Percentiles rank a stretch among this genome's conserved stretches.
Evolutionary conservation across 768 basidiomycete genomes (phyloP).

Genomic region (Lentinula lateritia): DNA sequence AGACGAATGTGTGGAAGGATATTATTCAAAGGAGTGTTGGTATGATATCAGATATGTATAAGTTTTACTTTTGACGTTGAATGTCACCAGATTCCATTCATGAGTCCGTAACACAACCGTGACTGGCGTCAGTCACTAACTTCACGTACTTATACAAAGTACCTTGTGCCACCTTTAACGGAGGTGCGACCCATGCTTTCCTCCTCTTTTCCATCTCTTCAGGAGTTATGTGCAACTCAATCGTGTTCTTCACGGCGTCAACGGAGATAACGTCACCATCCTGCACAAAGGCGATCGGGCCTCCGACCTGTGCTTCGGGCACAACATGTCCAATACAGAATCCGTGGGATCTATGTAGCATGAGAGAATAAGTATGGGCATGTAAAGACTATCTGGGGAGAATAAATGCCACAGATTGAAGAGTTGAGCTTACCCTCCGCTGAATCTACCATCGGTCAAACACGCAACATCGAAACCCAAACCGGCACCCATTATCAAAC

Average conservation of each 20-base stretch:
- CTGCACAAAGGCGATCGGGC: conserved; percentile 84
- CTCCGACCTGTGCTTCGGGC: conserved; percentile 92
- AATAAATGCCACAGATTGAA: neutral
- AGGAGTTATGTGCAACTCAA: conserved; percentile 70
- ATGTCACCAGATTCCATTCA: conserved; percentile 25
- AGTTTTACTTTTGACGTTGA: neutral
- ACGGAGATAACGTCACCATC: conserved; percentile 87
- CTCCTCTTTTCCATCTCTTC: conserved; percentile 76
- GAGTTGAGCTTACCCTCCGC: conserved; percentile 73
- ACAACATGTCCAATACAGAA: conserved; percentile 97
- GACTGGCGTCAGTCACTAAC: conserved; percentile 84
- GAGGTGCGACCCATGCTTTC: conserved; percentile 74
- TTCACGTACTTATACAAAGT: conserved; percentile 89
- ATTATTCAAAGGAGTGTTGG: neutral
- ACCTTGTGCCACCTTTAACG: conserved; percentile 77
- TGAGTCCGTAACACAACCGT: conserved; percentile 87
- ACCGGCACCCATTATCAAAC: conserved; percentile 97
- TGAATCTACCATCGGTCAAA: conserved; percentile 96
- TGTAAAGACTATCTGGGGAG: conserved; percentile 3
- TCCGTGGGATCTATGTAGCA: conserved; percentile 75
- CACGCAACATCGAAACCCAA: conserved; percentile 94
- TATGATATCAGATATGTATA: neutral
- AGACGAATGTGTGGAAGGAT: no score
- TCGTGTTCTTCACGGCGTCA: conserved; percentile 82
- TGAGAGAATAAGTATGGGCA: conserved; percentile 6